phyloP scores from a whole-genome alignment of 345 rosid species.

The Heritiera littoralis region DNA sequence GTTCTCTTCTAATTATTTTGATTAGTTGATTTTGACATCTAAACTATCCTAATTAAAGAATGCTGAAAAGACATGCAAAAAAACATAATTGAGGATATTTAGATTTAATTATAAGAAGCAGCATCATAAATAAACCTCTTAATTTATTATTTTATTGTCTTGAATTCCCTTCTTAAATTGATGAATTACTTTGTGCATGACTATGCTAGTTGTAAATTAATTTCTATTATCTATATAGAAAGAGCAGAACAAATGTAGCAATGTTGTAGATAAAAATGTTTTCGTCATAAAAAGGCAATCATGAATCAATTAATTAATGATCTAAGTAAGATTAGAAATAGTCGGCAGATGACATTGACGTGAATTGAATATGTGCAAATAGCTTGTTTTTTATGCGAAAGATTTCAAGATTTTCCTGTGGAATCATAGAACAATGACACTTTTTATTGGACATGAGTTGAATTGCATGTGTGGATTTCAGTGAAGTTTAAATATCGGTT shows the following conservation, averaged over 20 bases:
- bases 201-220: too few relatives aligned
- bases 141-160: too few relatives aligned
- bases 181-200: too few relatives aligned
- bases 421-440: background rate
- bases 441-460: background rate
- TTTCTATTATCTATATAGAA: too few relatives aligned
- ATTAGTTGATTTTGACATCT: constrained; percentile 2
- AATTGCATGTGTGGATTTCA: background rate
- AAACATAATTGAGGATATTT: background rate
- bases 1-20: constrained; percentile 4
- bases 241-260: too few relatives aligned
- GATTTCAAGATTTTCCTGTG: background rate
- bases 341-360: background rate
- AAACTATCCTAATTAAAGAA: background rate
- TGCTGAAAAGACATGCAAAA: background rate
- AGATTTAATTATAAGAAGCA: background rate
- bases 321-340: background rate
- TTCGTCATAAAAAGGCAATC: background rate
- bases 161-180: too few relatives aligned
- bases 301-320: background rate
- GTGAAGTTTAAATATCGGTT: too few relatives aligned
- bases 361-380: background rate
- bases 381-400: background rate
- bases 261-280: too few relatives aligned
- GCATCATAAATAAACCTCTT: too few relatives aligned